Percentiles rank a stretch among this genome's conserved stretches.
phyloP scores from a whole-genome alignment of 2,329 filamentous ascomycete species.

The Curvularia eragrostidis region DNA sequence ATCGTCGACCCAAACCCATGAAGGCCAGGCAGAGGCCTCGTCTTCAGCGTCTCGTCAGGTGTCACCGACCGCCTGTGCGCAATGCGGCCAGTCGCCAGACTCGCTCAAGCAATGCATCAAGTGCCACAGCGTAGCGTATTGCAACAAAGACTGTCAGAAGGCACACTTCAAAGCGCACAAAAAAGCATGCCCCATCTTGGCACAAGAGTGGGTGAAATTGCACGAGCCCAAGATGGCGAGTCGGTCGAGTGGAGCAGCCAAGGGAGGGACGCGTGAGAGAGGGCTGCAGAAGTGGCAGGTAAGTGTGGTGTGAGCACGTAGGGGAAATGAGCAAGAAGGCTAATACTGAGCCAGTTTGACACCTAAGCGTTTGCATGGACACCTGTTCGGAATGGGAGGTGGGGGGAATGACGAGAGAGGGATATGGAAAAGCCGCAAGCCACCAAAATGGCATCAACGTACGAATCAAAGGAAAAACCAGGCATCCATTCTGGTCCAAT shows the following conservation, averaged over 20 bases:
- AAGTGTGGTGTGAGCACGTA: not conserved
- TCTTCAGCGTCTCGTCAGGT: slow-evolving; percentile 23
- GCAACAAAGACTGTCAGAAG: slow-evolving; percentile 52
- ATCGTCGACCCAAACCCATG: slow-evolving; percentile 1
- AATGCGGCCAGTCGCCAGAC: slow-evolving; percentile 30
- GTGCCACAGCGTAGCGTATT: slow-evolving; percentile 51
- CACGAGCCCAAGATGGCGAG: slow-evolving; percentile 51
- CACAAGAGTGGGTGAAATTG: slow-evolving; percentile 49
- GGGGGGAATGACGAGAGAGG: not conserved
- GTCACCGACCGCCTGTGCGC: slow-evolving; percentile 27
- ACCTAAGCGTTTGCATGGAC: slow-evolving; percentile 5
- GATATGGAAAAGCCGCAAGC: not conserved
- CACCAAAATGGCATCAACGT: not conserved
- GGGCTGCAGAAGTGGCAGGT: slow-evolving; percentile 53
- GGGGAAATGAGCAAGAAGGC: not conserved
- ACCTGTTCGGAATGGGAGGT: not conserved
- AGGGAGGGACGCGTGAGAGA: slow-evolving; percentile 39
- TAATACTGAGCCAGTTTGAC: slow-evolving; percentile 12
- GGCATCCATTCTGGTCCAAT: not conserved
- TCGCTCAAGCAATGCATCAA: slow-evolving; percentile 48
- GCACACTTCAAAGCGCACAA: slow-evolving; percentile 51
- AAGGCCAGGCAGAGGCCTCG: slow-evolving; percentile 1
- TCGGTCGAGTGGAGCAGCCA: slow-evolving; percentile 35
- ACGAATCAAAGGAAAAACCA: not conserved
- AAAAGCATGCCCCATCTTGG: slow-evolving; percentile 48